phyloP scores from a whole-genome alignment of 345 rosid species.

The Geranium brycei region DNA sequence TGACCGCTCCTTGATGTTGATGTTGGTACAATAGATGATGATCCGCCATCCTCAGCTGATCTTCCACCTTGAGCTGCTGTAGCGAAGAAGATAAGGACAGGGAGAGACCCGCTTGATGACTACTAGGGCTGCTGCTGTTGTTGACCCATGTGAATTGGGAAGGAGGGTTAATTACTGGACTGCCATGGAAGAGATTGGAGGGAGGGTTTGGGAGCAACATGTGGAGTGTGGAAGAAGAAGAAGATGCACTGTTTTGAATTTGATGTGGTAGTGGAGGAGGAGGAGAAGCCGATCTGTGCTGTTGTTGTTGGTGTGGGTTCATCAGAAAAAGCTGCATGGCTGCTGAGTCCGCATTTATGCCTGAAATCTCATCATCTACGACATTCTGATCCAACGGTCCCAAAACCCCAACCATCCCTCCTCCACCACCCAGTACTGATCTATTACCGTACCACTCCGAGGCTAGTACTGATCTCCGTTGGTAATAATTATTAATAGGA shows the following conservation, averaged over 20 bases:
- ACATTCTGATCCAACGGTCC: constrained; percentile 5
- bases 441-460: constrained; percentile 43
- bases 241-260: constrained; percentile 2
- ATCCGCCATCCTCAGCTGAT: constrained; percentile 11
- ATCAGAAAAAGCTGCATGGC: constrained; percentile 90
- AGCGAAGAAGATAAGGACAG: constrained; percentile 67
- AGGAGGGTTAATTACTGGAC: constrained; percentile 8
- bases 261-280: constrained; percentile 13
- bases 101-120: constrained; percentile 92
- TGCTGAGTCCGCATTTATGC: constrained; percentile 55
- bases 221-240: constrained; percentile 64
- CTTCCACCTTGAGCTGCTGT: constrained; percentile 54
- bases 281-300: constrained; percentile 51
- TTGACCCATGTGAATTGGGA: too few relatives aligned
- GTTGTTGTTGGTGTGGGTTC: constrained; percentile 48
- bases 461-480: constrained; percentile 6
- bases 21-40: constrained; percentile 22
- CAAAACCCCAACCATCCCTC: constrained; percentile 15
- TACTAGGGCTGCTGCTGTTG: constrained; percentile 4
- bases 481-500: not conserved
- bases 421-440: constrained; percentile 5
- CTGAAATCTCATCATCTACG: constrained; percentile 24
- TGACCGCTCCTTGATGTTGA: constrained; percentile 22
- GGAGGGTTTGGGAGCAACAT: constrained; percentile 64
- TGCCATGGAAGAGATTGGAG: constrained; percentile 35